Percentiles rank a stretch among this genome's conserved stretches.
Conservation (phyloP, 2,329 filamentous ascomycete species). For the Emydomyces testavorans region DNA sequence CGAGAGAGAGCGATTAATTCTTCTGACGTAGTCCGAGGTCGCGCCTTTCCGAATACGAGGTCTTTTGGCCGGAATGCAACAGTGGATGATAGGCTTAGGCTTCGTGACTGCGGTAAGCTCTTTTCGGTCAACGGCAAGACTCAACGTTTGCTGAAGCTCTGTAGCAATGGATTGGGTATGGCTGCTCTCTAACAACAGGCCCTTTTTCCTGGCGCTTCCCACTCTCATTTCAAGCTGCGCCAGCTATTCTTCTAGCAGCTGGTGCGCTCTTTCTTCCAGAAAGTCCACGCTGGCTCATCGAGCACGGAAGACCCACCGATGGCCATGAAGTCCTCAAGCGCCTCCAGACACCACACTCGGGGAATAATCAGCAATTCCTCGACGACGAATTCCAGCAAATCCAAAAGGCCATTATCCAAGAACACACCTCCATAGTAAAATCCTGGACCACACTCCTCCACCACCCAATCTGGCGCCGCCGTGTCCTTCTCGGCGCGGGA, state of each 20-base stretch:
- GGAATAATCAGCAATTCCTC: constrained; percentile 26
- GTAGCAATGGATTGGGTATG: constrained; percentile 39
- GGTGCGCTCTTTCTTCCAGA: constrained; percentile 38
- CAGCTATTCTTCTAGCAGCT: constrained; percentile 28
- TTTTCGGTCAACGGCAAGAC: not conserved
- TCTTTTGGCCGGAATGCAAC: constrained; percentile 32
- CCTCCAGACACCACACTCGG: constrained; percentile 23
- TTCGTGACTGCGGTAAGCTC: constrained; percentile 32
- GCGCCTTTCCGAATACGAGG: constrained; percentile 32
- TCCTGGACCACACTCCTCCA: constrained; percentile 35
- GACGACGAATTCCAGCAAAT: constrained; percentile 36
- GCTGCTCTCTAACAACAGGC: constrained; percentile 30
- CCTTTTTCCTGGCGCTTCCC: constrained; percentile 30
- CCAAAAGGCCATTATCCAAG: constrained; percentile 30
- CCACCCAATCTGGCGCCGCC: constrained; percentile 36
- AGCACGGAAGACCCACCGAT: constrained; percentile 34
- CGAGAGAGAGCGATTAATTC: not conserved
- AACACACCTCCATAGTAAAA: constrained; percentile 26
- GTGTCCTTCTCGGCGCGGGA: constrained; percentile 39
- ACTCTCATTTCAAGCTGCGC: constrained; percentile 30
- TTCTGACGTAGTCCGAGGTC: constrained; percentile 26
- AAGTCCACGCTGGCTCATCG: constrained; percentile 42
- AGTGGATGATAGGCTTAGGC: constrained; percentile 38
- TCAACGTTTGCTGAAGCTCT: not conserved
- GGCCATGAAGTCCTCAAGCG: constrained; percentile 40